phyloP scores from a whole-genome alignment of 108 stramenopile species.

The Halocafeteria seosinensis region DNA sequence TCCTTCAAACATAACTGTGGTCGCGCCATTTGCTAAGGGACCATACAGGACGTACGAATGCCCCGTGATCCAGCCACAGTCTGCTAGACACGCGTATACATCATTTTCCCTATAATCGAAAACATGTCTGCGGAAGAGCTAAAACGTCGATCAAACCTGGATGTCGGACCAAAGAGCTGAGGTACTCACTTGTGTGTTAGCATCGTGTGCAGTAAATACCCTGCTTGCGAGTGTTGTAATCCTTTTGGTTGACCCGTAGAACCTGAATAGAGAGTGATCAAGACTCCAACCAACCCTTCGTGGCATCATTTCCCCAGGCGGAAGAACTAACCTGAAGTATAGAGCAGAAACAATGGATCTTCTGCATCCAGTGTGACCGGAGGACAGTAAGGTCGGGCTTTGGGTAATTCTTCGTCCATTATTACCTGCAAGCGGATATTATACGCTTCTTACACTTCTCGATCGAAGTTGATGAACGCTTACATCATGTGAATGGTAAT shows the following conservation, averaged over 20 bases:
- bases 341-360: slow-evolving; percentile 84
- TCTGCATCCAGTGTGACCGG: slow-evolving; percentile 82
- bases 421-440: slow-evolving; percentile 27
- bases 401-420: slow-evolving; percentile 27
- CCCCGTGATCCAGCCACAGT: slow-evolving; percentile 93
- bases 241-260: slow-evolving; percentile 78
- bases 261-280: no score
- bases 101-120: slow-evolving; percentile 62
- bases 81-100: slow-evolving; percentile 87
- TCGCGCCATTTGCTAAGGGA: no score
- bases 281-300: no score
- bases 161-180: no score
- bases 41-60: no score
- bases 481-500: no score
- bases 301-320: no score
- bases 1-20: no score
- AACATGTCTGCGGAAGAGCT: no score
- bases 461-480: no score
- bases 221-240: slow-evolving; percentile 74
- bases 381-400: slow-evolving; percentile 78
- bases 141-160: no score
- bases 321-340: slow-evolving; percentile 91
- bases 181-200: slow-evolving; percentile 63
- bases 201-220: slow-evolving; percentile 71
- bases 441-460: slow-evolving; percentile 76